Base-by-base conservation (phyloP, 257 asterid genomes). In the Buddleja alternifolia region DNA sequence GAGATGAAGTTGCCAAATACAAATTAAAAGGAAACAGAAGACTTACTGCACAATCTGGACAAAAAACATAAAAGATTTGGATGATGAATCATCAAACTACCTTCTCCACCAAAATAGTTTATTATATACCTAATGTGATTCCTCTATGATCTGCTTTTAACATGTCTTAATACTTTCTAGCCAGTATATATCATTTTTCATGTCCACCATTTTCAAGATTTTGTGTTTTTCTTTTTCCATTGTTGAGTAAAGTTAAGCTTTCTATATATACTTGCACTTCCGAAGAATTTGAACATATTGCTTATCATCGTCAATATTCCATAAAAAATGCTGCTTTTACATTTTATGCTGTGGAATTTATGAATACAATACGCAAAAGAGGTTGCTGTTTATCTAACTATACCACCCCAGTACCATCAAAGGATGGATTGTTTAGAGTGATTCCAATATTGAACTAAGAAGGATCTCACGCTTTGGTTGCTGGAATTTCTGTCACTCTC, bases 291-390 rank as follows among this genome's bases (percentile, higher is more conserved):
- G 34, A 29, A 29, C 34, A 5, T 29, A 29, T 5, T 29, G 34
- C 34, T 29, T 29, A 29, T 1, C 34, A 29, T 29, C 34, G 34
- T 29, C 34, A 29, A 29, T 29, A 5, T 29, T 29, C 34, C 34
- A 29, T 29, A 2, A 1, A 29, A 29, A 29, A 1, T 2, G 5
- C 34, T 29, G 34, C 5, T 29, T 29, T 29, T 29, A 29, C 34
- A 29, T 29, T 29, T 29, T 29, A 29, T 5, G 34, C 5, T 1
- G 34, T 29, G 34, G 34, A 5, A 29, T 29, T 29, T 29, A 29
- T 29, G 34, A 1, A 29, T 29, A 29, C 41, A 48, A 50, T 34
- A 52, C 40, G 64, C 29, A 74, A 67, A 58, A 58, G 60, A 50
- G 55, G 51, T 47, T 2, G 1, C 8, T 46, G n/a, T 24, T 56